Conservation (phyloP, 2,329 filamentous ascomycete species). For the Microsporum audouinii region DNA sequence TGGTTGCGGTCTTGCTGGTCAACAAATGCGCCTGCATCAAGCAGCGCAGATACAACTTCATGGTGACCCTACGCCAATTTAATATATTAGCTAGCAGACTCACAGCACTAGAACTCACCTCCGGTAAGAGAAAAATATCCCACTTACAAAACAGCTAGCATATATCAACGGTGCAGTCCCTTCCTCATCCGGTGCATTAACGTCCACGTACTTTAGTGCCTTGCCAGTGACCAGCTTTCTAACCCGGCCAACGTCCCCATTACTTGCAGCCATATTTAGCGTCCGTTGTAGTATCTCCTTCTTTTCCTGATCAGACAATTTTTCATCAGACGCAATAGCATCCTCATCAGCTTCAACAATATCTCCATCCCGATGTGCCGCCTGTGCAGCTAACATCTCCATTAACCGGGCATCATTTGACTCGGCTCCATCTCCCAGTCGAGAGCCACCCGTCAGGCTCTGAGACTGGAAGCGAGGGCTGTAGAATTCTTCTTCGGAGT, state of each 20-base stretch:
- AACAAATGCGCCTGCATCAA: conserved; percentile 76
- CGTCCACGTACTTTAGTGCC: conserved; percentile 64
- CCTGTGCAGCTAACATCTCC: conserved; percentile 91
- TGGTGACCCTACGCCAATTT: conserved; percentile 59
- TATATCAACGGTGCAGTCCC: conserved; percentile 95
- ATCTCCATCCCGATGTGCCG: conserved; percentile 62
- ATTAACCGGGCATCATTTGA: conserved; percentile 67
- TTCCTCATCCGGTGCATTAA: conserved; percentile 83
- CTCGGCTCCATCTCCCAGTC: conserved; percentile 15
- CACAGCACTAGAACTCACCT: background rate
- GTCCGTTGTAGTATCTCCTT: conserved; percentile 70
- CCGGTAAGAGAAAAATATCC: background rate
- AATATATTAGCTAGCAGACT: conserved; percentile 4
- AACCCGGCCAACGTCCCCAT: conserved; percentile 79
- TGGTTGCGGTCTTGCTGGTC: conserved; percentile 92
- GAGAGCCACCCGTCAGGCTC: conserved; percentile 11
- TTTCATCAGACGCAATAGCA: conserved; percentile 61
- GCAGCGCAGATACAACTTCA: conserved; percentile 68
- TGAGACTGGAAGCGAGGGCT: conserved; percentile 17
- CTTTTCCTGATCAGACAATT: conserved; percentile 66
- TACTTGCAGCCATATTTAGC: conserved; percentile 90
- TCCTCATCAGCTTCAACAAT: conserved; percentile 65
- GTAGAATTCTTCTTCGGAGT: conserved; percentile 53
- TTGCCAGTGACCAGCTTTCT: conserved; percentile 62
- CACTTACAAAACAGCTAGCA: conserved; percentile 87